A percentile compares a stretch with the other conserved stretches of the same genome.
Evolutionary conservation across 2,329 filamentous ascomycete species (phyloP).

Genomic region (Penicillium sp.): DNA sequence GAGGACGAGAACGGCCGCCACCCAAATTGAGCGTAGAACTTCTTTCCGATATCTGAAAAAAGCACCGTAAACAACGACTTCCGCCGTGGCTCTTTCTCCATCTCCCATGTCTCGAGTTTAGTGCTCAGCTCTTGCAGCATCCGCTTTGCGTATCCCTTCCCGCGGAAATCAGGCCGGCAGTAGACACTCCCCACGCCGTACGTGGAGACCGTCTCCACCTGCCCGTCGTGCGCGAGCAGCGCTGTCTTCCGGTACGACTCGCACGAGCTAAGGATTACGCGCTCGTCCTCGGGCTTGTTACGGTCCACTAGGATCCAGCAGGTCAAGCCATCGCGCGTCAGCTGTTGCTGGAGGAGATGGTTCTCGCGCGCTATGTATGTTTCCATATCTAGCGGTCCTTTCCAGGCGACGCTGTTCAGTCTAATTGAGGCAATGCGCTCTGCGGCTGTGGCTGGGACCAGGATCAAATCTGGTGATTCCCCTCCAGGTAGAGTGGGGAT

Average conservation of each 20-base stretch:
- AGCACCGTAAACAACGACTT: constrained; percentile 69
- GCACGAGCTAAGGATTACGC: constrained; percentile 57
- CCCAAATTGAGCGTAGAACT: constrained; percentile 73
- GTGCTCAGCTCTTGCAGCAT: constrained; percentile 69
- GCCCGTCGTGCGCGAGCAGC: constrained; percentile 50
- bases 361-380: constrained; percentile 60
- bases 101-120: constrained; percentile 53
- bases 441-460: constrained; percentile 55
- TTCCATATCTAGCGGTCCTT: constrained; percentile 53
- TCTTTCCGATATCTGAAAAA: constrained; percentile 82
- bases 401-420: constrained; percentile 58
- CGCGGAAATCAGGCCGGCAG: constrained; percentile 64
- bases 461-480: constrained; percentile 51
- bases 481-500: constrained; percentile 45
- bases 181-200: constrained; percentile 83
- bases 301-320: constrained; percentile 60
- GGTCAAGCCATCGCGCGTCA: constrained; percentile 57
- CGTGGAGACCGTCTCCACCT: constrained; percentile 55
- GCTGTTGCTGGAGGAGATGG: constrained; percentile 49
- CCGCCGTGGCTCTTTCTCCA: constrained; percentile 40
- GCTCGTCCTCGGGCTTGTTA: constrained; percentile 34
- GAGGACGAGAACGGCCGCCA: constrained; percentile 73
- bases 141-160: constrained; percentile 71
- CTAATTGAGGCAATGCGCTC: constrained; percentile 54
- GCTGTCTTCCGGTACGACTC: constrained; percentile 51